These are phyloP conservation scores for Lachancea sp. DNA, from an alignment of 805 yeast genomes.

Conservation along the genomic window DNA sequence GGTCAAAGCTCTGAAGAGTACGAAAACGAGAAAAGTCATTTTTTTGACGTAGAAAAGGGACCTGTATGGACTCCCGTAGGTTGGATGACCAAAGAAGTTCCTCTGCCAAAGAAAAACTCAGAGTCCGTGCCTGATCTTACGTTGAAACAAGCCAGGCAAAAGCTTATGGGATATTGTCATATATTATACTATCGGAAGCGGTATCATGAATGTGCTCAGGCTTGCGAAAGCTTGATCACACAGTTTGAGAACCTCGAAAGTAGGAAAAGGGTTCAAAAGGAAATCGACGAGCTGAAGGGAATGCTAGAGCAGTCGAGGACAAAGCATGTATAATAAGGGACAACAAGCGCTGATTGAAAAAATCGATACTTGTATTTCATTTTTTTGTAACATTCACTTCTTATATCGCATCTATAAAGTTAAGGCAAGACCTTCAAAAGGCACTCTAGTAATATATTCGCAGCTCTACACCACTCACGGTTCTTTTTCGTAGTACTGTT, in stretches of 20 bases:
- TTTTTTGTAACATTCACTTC: no score
- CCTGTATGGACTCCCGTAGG: constrained; percentile 47
- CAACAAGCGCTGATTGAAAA: no score
- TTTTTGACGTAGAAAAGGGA: constrained; percentile 40
- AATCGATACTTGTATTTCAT: no score
- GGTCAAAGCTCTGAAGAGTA: constrained; percentile 67
- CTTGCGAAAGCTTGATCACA: constrained; percentile 35
- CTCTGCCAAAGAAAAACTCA: constrained; percentile 10
- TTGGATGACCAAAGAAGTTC: constrained; percentile 19
- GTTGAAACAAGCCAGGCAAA: constrained; percentile 50
- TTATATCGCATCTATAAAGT: no score
- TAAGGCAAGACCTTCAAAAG: no score
- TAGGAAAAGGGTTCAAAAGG: constrained; percentile 42
- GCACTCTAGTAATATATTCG: constrained; percentile 32
- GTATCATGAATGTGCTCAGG: constrained; percentile 45
- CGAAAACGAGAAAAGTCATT: constrained; percentile 44
- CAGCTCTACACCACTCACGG: constrained; percentile 40
- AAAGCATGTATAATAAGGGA: background rate
- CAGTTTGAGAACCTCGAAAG: constrained; percentile 30
- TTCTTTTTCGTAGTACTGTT: constrained; percentile 32
- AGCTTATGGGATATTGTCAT: constrained; percentile 54
- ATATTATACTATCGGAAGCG: constrained; percentile 51
- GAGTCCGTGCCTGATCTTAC: constrained; percentile 27
- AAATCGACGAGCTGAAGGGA: constrained; percentile 43
- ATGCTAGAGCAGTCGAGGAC: constrained; percentile 10